Conservation (phyloP, 306 rosid genomes). For the Erythrophleum fordii region DNA sequence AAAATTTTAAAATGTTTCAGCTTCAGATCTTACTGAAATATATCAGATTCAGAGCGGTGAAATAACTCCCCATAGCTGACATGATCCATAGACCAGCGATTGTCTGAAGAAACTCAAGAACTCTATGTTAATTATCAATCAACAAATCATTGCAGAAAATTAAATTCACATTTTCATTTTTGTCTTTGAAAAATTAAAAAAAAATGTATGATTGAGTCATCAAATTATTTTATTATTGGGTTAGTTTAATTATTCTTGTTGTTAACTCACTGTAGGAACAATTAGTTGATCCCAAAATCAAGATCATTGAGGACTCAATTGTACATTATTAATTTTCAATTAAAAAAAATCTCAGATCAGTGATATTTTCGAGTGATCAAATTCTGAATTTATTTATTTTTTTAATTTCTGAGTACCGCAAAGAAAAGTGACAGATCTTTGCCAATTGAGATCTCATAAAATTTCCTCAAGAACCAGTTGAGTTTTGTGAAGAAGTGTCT, state of each 20-base stretch:
- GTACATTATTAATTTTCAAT: no score
- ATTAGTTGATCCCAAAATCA: no score
- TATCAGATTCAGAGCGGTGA: conserved; percentile 2
- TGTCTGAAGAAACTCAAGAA: background rate
- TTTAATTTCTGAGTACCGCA: background rate
- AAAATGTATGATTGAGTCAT: no score
- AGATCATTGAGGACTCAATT: no score
- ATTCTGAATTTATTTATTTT: no score
- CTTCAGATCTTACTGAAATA: background rate
- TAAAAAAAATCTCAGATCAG: no score
- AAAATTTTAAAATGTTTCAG: background rate
- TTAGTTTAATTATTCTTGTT: no score
- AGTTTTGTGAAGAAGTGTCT: background rate
- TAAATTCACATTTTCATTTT: no score
- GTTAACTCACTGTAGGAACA: no score
- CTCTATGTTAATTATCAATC: background rate
- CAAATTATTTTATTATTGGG: no score
- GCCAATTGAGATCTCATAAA: conserved; percentile 5
- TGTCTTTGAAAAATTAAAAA: no score
- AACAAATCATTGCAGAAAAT: background rate
- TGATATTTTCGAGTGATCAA: no score
- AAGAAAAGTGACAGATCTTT: background rate
- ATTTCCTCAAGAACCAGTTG: conserved; percentile 9
- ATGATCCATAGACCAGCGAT: conserved; percentile 8
- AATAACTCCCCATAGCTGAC: conserved; percentile 1